These are phyloP conservation scores for Bipolaris cookei DNA, from an alignment of 2,329 filamentous ascomycete species.

Conservation along the genomic window DNA sequence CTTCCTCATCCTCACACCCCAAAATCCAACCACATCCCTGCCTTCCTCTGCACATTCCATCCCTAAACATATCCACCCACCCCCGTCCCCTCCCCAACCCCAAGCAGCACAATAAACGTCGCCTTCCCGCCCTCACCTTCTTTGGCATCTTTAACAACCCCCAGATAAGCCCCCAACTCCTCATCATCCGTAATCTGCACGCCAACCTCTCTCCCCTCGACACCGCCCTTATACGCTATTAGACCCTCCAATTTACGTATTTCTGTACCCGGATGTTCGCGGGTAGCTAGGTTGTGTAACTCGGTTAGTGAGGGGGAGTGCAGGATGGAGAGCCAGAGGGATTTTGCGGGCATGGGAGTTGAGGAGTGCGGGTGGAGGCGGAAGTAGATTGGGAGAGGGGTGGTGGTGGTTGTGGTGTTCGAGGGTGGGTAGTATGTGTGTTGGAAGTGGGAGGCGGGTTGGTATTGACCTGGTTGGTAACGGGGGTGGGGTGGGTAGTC, in stretches of 20 bases:
- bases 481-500: conserved; percentile 19
- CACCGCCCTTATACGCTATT: conserved; percentile 54
- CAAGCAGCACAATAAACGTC: conserved; percentile 56
- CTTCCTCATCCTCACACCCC: too few relatives aligned
- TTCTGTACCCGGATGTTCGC: conserved; percentile 65
- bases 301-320: conserved; percentile 64
- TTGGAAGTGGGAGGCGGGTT: conserved; percentile 28
- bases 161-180: conserved; percentile 74
- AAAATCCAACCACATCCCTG: too few relatives aligned
- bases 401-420: conserved; percentile 37
- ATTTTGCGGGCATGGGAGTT: conserved; percentile 55
- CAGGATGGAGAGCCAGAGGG: conserved; percentile 71
- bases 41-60: background rate
- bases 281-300: conserved; percentile 65
- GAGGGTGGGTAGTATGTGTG: background rate
- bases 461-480: conserved; percentile 37
- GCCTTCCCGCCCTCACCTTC: conserved; percentile 56
- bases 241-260: conserved; percentile 70
- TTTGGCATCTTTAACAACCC: conserved; percentile 56
- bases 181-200: conserved; percentile 73
- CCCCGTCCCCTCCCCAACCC: background rate
- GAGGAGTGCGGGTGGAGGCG: conserved; percentile 56
- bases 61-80: background rate
- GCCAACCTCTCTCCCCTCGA: conserved; percentile 62
- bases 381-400: conserved; percentile 60